Evolutionary conservation across 176 grass and related monocot genomes (phyloP), one percentile per base, ranked within the genome.

Genomic region (Paspalum notatum): DNA sequence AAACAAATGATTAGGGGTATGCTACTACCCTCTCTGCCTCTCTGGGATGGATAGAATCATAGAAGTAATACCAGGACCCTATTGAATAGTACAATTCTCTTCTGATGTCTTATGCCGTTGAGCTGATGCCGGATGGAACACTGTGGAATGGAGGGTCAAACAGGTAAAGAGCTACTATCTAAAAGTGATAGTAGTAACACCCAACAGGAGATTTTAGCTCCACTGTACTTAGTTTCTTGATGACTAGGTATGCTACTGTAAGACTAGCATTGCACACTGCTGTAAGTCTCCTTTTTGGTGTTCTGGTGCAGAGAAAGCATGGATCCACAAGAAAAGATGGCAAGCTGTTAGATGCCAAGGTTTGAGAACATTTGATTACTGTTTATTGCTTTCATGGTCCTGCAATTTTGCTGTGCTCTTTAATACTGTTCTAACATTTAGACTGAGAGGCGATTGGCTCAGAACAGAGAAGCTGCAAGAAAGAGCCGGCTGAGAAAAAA

Each of bases 401-500:
- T 83, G 6, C n/a, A 52, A 62, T 81, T 87, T 44, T 69, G 48
- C 56, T 49, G 43, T 74, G 83, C 48, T 68, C 71, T 88, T 88
- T 71, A 51, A 12, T 39, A 85, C 21, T 44, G 9, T 48, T 74
- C 25, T 73, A 65, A 77, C 81, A 72, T 39, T 77, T 69, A 99
- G 96, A 93, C 79, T 15, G 79, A 95, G 70, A 89, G 90, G 62
- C 82, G 96, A 46, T 90, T 99, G 70, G 96, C 92, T 63, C 96
- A 99, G 61, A 99, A 99, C 87, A 88, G 92, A 88, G 96, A 99
- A 62, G 96, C 96, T 89, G 96, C 96, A 46, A 93, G 88, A 85
- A 99, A 99, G 83, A 99, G 96, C 76, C 83, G 96, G 68, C 82
- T 99, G 56, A 93, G 96, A 74, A 99, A 99, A 81, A 99, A 99